Evolutionary conservation across 805 yeast species (phyloP).

Genomic region (Blastobotrys terrestris): DNA sequence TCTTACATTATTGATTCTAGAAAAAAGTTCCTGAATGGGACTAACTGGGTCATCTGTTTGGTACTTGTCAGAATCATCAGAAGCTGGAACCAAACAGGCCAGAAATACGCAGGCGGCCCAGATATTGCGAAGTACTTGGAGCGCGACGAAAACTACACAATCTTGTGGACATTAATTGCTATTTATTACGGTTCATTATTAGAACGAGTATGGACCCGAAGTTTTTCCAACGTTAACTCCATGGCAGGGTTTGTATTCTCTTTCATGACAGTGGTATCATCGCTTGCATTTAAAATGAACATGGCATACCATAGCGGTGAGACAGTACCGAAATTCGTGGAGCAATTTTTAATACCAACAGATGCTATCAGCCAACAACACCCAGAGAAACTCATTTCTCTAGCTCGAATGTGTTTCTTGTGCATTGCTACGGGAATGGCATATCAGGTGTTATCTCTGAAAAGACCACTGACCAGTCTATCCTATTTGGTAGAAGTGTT

Average conservation of each 20-base stretch:
- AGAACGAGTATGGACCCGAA: conserved; percentile 20
- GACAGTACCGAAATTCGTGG: conserved; percentile 38
- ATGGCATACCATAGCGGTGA: conserved; percentile 53
- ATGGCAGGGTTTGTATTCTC: conserved; percentile 40
- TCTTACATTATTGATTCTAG: conserved; percentile 19
- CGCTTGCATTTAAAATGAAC: conserved; percentile 49
- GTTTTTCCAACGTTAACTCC: conserved; percentile 20
- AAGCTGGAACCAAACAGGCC: conserved; percentile 89
- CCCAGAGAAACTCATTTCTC: conserved; percentile 16
- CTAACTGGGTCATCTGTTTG: conserved; percentile 20
- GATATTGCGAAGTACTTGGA: conserved; percentile 44
- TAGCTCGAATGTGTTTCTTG: conserved; percentile 28
- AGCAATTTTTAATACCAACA: not conserved
- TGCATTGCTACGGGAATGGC: conserved; percentile 19
- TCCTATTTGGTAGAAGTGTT: conserved; percentile 27
- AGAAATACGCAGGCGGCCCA: conserved; percentile 54
- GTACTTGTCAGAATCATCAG: conserved; percentile 52
- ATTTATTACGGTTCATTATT: conserved; percentile 34
- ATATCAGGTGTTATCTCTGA: conserved; percentile 14
- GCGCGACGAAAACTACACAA: conserved; percentile 11
- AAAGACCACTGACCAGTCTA: conserved; percentile 10
- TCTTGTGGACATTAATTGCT: conserved; percentile 45
- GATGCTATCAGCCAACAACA: conserved; percentile 7
- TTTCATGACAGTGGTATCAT: conserved; percentile 40
- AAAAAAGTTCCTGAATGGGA: conserved; percentile 17